Evolutionary conservation across 1,284 basidiomycete species (phyloP).

Genomic region (Rhodotorula sp.): DNA sequence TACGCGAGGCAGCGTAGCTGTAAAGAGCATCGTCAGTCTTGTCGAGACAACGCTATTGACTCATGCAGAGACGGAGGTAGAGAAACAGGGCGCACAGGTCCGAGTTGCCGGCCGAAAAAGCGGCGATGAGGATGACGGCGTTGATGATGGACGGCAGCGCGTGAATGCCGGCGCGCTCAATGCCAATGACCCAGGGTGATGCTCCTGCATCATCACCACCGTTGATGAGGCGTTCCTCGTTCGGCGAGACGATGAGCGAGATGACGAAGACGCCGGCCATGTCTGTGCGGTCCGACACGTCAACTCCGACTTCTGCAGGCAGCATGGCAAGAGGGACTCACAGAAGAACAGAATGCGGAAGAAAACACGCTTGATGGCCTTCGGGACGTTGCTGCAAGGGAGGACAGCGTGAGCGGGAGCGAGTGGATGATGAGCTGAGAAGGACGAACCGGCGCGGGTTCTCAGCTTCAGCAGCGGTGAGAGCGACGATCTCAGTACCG

Average conservation of each 20-base stretch:
- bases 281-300: not conserved
- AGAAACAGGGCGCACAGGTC: slow-evolving; percentile 54
- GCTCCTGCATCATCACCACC: slow-evolving; percentile 57
- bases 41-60: too few relatives aligned
- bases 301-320: too few relatives aligned
- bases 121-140: slow-evolving; percentile 65
- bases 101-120: slow-evolving; percentile 77
- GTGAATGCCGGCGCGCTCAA: slow-evolving; percentile 71
- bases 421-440: not conserved
- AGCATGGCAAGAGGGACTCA: not conserved
- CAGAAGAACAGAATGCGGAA: slow-evolving; percentile 50
- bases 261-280: slow-evolving; percentile 59
- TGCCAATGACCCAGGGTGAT: slow-evolving; percentile 79
- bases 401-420: slow-evolving; percentile 44
- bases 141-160: slow-evolving; percentile 68
- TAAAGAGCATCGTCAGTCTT: too few relatives aligned
- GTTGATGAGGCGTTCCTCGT: slow-evolving; percentile 63
- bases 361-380: slow-evolving; percentile 77
- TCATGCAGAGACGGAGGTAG: too few relatives aligned
- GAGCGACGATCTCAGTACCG: slow-evolving; percentile 78
- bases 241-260: slow-evolving; percentile 69
- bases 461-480: slow-evolving; percentile 57
- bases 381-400: slow-evolving; percentile 65
- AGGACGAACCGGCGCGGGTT: slow-evolving; percentile 44
- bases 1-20: slow-evolving; percentile 72